Evolutionary conservation across 306 rosid species (phyloP), one percentile per base, ranked within the genome.

Genomic region (Oxytropis ochrocephala): DNA sequence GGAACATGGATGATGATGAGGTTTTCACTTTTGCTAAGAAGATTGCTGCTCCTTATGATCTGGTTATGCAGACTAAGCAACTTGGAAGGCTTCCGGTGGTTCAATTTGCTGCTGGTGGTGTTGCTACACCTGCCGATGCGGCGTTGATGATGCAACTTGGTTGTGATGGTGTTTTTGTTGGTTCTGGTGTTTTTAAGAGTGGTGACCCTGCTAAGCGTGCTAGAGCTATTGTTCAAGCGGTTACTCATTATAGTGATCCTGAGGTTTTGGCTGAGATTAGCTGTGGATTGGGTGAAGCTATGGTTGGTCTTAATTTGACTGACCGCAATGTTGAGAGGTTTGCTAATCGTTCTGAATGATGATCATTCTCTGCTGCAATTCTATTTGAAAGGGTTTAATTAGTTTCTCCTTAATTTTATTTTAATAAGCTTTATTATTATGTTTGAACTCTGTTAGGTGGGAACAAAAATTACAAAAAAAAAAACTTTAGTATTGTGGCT

Each of bases 141-240:
- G 97, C 97, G 5, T 27, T 91, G 64, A 91, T 91, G 97, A 91
- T 91, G 97, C 94, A 91, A 57, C 65, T 89, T 64, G 97, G 94
- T 3, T 91, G 97, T 48, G 96, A 91, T 32, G 96, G 97, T 9
- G 91, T 91, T 18, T 91, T 91, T 52, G 96, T 91, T 1, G 97
- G 96, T 0, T 91, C 94, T 2, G 97, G 97, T 0, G 91, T 91
- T 8, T 91, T 91, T 78, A 91, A 91, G 85, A 91, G 97, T 12
- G 91, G 97, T 0, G 94, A 91, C 70, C 96, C 97, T 0, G 96
- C 89, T 0, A 76, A 81, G 13, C 77, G 91, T 6, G 96, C 97
- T 0, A 48, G 97, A 55, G 97, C 96, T 0, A 91, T 91, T 60
- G 97, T 91, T 17, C 94, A 87, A 67, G 97, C 97, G 1, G 91